Base-by-base conservation (phyloP, 2,329 filamentous ascomycete species). In the Hortaea werneckii region DNA sequence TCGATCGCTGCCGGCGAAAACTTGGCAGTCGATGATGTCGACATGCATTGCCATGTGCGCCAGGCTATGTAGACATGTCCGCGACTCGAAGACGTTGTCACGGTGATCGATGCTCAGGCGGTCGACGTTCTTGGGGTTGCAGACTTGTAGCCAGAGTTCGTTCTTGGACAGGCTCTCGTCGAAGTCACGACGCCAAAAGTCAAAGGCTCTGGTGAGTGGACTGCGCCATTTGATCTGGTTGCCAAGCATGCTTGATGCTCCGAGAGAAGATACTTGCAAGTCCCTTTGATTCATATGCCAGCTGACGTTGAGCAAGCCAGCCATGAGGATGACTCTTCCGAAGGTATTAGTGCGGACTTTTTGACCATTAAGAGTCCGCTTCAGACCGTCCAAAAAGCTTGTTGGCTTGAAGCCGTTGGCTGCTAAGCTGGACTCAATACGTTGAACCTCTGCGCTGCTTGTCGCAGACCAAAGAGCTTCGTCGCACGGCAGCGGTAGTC, bases 271-370 rank as follows among this genome's bases (percentile, higher is more conserved):
- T 48, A 95, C 84, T 67, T 95, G 90, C 10, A 95, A 76, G 63
- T 96, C 92, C 59, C 90, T 79, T 64, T 96, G 89, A 61, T 94
- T 92, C 85, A 96, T 90, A 64, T 96, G 90, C 87, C 88, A 96
- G 60, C 85, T 92, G 29, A 96, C 87, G 54, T 87, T 95, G 26
- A 96, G 72, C 28, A 98, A 70, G 0, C 92, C 92, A 1, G 90
- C 85, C 88, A 96, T 96, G 43, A 98, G 74, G 39, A 95, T 87
- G 2, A 85, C 92, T 35, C 92, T 81, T 1, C 90, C 92, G 61
- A 96, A 98, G 0, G 87, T 83, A 63, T 95, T 95, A 3, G 92
- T 96, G 43, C 83, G 80, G 4, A 96, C 89, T 46, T 79, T 80
- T 51, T 90, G 80, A n/a, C 82, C 82, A 54, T 87, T 90, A 12